A percentile compares a stretch with the other conserved stretches of the same genome.
phyloP scores from a whole-genome alignment of 75 land plant species.

The Sequoia sempervirens region DNA sequence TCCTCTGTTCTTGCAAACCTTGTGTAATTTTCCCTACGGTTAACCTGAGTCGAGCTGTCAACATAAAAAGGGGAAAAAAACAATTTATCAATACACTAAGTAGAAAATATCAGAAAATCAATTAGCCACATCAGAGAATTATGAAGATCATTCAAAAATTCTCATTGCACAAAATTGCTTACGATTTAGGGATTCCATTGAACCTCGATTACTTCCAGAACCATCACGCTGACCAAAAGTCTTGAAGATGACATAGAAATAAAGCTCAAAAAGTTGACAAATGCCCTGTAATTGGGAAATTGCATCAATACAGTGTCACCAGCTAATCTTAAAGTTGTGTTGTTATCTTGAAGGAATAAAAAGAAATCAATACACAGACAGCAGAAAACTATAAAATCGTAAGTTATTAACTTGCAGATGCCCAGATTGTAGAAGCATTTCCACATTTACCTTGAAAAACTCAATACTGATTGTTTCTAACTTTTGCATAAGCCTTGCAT shows the following conservation, averaged over 20 bases:
- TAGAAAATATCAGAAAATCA: slow-evolving; percentile 3
- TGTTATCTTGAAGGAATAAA: slow-evolving; percentile 14
- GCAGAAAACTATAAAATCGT: neutral
- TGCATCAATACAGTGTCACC: neutral
- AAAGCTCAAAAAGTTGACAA: slow-evolving; percentile 83
- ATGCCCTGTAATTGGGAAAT: slow-evolving; percentile 58
- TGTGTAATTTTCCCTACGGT: slow-evolving; percentile 71
- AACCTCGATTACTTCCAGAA: slow-evolving; percentile 39
- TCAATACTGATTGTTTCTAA: slow-evolving; percentile 78
- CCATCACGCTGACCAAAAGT: slow-evolving; percentile 77
- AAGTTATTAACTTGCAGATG: neutral
- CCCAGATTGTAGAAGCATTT: neutral
- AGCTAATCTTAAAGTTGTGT: neutral
- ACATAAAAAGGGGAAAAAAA: slow-evolving; percentile 4
- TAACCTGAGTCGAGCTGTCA: slow-evolving; percentile 60
- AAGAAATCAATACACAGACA: neutral
- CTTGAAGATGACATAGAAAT: slow-evolving; percentile 70
- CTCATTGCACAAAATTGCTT: slow-evolving; percentile 11
- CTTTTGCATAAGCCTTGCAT: slow-evolving; percentile 97
- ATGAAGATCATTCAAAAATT: neutral
- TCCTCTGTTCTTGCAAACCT: slow-evolving; percentile 74
- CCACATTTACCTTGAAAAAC: slow-evolving; percentile 72
- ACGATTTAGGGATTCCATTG: slow-evolving; percentile 43
- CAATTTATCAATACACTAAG: neutral
- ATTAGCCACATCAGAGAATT: neutral